A percentile compares a stretch with the other conserved stretches of the same genome.
Conservation (phyloP, 1,284 basidiomycete genomes). For the Heliocybe sulcata region DNA sequence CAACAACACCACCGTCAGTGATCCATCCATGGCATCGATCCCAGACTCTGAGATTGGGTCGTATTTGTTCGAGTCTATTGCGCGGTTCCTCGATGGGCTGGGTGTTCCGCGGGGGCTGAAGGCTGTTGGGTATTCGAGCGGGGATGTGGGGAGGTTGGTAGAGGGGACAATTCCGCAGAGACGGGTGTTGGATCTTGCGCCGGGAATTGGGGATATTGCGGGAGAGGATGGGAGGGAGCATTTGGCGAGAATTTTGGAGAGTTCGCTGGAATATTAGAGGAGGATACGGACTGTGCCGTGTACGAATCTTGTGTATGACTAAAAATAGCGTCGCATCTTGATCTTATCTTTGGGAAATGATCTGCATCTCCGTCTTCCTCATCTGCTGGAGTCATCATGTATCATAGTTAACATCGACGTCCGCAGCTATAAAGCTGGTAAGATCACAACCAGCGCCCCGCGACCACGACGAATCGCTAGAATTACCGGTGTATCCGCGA, state of each 20-base stretch:
- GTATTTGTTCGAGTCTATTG: conserved; percentile 85
- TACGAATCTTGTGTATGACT: too few species aligned
- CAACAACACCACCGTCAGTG: conserved; percentile 52
- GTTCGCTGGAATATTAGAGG: conserved; percentile 65
- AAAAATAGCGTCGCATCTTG: too few species aligned
- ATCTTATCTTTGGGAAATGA: too few species aligned
- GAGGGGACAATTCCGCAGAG: conserved; percentile 86
- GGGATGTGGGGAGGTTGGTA: conserved; percentile 65
- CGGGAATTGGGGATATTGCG: conserved; percentile 73
- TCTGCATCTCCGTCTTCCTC: too few species aligned
- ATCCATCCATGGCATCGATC: conserved; percentile 67
- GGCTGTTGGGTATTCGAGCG: conserved; percentile 74
- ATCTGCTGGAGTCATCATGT: too few species aligned
- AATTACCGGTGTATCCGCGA: neutral
- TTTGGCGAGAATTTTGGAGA: conserved; percentile 70
- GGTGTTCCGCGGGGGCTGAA: conserved; percentile 86
- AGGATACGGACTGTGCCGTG: too few species aligned
- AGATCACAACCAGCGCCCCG: too few species aligned
- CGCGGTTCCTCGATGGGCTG: conserved; percentile 82
- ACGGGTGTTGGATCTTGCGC: conserved; percentile 82
- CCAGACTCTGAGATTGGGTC: conserved; percentile 79
- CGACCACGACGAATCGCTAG: too few species aligned
- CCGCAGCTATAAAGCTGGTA: too few species aligned
- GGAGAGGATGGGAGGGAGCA: conserved; percentile 78
- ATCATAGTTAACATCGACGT: too few species aligned